Evolutionary conservation across 805 yeast species (phyloP).

Genomic region (Yarrowia sp.): DNA sequence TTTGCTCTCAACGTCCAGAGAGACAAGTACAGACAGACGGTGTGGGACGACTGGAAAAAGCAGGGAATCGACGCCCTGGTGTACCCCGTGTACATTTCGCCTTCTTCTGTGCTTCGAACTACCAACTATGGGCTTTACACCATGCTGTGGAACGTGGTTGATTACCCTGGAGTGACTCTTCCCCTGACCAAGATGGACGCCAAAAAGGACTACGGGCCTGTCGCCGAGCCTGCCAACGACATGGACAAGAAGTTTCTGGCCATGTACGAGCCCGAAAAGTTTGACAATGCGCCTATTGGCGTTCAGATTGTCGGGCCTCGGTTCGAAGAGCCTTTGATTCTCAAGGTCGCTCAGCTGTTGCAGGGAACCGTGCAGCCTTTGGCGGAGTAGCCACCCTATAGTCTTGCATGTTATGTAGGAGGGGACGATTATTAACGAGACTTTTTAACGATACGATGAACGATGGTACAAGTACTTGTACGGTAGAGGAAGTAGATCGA

Average conservation of each 20-base stretch:
- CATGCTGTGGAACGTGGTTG: constrained; percentile 29
- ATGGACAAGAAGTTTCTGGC: constrained; percentile 30
- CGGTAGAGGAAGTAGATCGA: no score
- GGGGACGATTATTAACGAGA: no score
- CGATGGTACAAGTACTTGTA: no score
- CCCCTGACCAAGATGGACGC: constrained; percentile 37
- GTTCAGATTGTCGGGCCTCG: constrained; percentile 54
- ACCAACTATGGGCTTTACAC: constrained; percentile 17
- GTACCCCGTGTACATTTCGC: constrained; percentile 10
- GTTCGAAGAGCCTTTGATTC: constrained; percentile 29
- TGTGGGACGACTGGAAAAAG: constrained; percentile 39
- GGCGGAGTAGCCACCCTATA: neutral
- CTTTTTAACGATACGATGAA: no score
- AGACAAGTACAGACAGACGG: constrained; percentile 41
- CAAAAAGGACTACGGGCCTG: constrained; percentile 39
- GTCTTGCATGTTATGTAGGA: no score
- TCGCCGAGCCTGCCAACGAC: constrained; percentile 21
- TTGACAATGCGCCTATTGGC: constrained; percentile 53
- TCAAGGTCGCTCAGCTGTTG: neutral
- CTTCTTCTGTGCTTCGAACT: neutral
- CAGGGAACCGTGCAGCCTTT: neutral
- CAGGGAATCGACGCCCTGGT: constrained; percentile 25
- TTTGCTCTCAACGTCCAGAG: constrained; percentile 41
- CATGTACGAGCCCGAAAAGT: constrained; percentile 47
- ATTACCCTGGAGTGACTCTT: constrained; percentile 30